These are phyloP conservation scores for Debaryomycetaceae sp. DNA, from an alignment of 1,139 yeast species.

Conservation along the genomic window DNA sequence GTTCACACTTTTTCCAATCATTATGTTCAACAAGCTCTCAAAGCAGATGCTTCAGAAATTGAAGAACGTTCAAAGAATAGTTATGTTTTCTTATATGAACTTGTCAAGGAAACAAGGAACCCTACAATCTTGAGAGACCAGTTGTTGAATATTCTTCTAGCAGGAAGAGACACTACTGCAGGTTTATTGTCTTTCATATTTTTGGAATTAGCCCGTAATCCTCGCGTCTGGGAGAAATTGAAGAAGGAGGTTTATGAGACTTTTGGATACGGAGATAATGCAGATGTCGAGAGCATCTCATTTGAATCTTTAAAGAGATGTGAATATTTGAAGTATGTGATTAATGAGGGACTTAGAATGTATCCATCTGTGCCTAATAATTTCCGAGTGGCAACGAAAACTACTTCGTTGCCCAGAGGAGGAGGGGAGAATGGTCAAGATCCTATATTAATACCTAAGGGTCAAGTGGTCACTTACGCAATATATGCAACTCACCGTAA, in stretches of 20 bases:
- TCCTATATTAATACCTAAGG: constrained; percentile 44
- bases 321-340: constrained; percentile 44
- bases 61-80: constrained; percentile 34
- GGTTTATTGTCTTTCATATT: constrained; percentile 47
- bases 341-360: constrained; percentile 49
- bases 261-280: constrained; percentile 30
- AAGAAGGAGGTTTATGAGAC: constrained; percentile 31
- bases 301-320: constrained; percentile 49
- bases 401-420: constrained; percentile 52
- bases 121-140: constrained; percentile 50
- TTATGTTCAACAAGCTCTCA: constrained; percentile 29
- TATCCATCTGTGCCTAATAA: constrained; percentile 55
- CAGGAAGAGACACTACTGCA: constrained; percentile 61
- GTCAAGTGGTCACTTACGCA: constrained; percentile 35
- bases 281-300: constrained; percentile 23
- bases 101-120: constrained; percentile 48
- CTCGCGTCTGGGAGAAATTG: constrained; percentile 34
- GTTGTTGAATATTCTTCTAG: constrained; percentile 48
- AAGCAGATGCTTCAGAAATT: constrained; percentile 25
- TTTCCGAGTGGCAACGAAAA: constrained; percentile 38
- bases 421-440: constrained; percentile 45
- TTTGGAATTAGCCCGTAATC: constrained; percentile 45
- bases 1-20: constrained; percentile 8
- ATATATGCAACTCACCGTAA: constrained; percentile 43
- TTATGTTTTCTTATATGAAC: constrained; percentile 49